Percentiles rank a stretch among this genome's conserved stretches.
These are phyloP conservation scores for Sarcomyxa edulis DNA, from an alignment of 768 basidiomycete genomes.

Conservation along the genomic window DNA sequence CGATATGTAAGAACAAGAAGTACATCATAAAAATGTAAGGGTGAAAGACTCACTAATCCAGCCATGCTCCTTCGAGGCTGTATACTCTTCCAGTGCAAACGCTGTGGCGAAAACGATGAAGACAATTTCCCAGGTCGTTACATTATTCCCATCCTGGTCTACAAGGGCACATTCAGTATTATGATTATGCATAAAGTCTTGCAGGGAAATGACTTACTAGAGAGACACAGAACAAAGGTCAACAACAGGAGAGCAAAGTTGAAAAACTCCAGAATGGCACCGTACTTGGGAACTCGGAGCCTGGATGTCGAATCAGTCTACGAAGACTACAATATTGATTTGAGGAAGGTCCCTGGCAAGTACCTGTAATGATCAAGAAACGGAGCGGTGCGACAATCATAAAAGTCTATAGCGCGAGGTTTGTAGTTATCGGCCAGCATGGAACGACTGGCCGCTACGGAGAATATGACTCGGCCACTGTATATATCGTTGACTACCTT, in stretches of 20 bases:
- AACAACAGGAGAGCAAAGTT: slow-evolving; percentile 67
- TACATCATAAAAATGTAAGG: slow-evolving; percentile 4
- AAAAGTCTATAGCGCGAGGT: slow-evolving; percentile 65
- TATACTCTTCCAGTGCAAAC: slow-evolving; percentile 84
- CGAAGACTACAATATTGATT: slow-evolving; percentile 1
- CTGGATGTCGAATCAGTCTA: slow-evolving; percentile 25
- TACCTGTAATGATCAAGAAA: slow-evolving; percentile 84
- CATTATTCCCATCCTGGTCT: slow-evolving; percentile 51
- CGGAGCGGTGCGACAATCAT: slow-evolving; percentile 59
- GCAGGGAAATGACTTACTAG: slow-evolving; percentile 42
- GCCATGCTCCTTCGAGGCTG: slow-evolving; percentile 80
- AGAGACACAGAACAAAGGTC: slow-evolving; percentile 70
- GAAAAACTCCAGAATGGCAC: slow-evolving; percentile 70
- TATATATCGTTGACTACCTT: slow-evolving; percentile 86
- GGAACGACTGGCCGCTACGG: slow-evolving; percentile 56
- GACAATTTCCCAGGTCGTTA: slow-evolving; percentile 60
- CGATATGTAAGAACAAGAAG: not conserved
- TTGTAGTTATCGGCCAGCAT: slow-evolving; percentile 92
- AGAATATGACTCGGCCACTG: slow-evolving; percentile 69
- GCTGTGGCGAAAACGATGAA: slow-evolving; percentile 77
- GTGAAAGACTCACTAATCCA: slow-evolving; percentile 63
- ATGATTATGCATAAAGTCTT: not conserved
- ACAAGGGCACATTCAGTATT: slow-evolving; percentile 5
- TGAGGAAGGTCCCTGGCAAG: slow-evolving; percentile 1
- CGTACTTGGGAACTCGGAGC: slow-evolving; percentile 79